phyloP scores from a whole-genome alignment of 1,139 yeast species.

The Geotrichum europaeum region DNA sequence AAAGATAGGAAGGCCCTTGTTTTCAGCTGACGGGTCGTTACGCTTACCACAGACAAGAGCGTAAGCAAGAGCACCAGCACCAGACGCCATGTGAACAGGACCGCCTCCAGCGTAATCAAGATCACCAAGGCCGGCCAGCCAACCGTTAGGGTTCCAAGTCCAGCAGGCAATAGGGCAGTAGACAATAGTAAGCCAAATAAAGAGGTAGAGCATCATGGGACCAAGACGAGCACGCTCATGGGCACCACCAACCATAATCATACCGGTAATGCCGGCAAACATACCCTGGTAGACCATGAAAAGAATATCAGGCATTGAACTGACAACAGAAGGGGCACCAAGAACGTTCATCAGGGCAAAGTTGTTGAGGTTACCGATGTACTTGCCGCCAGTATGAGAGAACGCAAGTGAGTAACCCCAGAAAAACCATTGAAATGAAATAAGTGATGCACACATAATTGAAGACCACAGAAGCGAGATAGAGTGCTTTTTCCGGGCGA shows the following conservation, averaged over 20 bases:
- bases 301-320: constrained; percentile 74
- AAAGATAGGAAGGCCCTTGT: constrained; percentile 70
- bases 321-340: constrained; percentile 69
- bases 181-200: constrained; percentile 92
- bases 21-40: constrained; percentile 52
- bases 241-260: constrained; percentile 94
- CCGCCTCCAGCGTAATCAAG: constrained; percentile 98
- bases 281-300: constrained; percentile 90
- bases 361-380: constrained; percentile 74
- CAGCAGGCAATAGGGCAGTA: constrained; percentile 94
- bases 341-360: constrained; percentile 74
- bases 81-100: constrained; percentile 93
- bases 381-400: constrained; percentile 61
- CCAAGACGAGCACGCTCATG: constrained; percentile 95
- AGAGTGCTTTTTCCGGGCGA: constrained; percentile 89
- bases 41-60: constrained; percentile 89
- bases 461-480: constrained; percentile 90
- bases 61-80: constrained; percentile 90
- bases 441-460: constrained; percentile 74
- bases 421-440: constrained; percentile 91
- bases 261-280: constrained; percentile 91
- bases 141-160: constrained; percentile 94
- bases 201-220: constrained; percentile 91
- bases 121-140: constrained; percentile 77
- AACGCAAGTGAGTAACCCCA: constrained; percentile 94